Base-by-base conservation (phyloP, 2,329 filamentous ascomycete species). In the Thelonectria rubi region DNA sequence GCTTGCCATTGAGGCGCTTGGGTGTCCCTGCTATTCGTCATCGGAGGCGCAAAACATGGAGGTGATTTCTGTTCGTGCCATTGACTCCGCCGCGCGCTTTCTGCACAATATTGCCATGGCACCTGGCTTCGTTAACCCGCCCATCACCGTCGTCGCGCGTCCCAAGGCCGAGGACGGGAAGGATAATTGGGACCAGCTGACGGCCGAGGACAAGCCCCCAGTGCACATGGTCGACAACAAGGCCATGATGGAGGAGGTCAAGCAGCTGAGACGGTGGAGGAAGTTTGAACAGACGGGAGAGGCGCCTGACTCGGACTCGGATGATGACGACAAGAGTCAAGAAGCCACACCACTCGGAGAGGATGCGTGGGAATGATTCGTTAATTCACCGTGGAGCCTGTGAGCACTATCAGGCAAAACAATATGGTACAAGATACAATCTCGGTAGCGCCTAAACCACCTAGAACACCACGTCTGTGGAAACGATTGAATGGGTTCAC, bases 21-120 rank as follows among this genome's bases (percentile, higher is more conserved):
- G 90, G 5, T 90, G 86, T 65, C 90, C 90, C 5, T 84, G 88
- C 63, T 90, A 90, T 75, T 89, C 89, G n/a, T 85, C 88, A 2
- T 89, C 89, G 3, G 86, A 91, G 63, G 69, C 76, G 1, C 72
- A 81, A 34, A 81, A 87, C 69, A 78, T 78, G 8, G 91, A 96
- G 74, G 79, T 81, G 39, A 83, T 92, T 63, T 82, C 94, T 54
- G 79, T 89, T 12, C 74, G 73, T 11, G 83, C 85, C 0, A 83
- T 86, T 64, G 68, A 73, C 12, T 74, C 79, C 2, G 83, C 91
- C 24, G 74, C 92, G 2, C 74, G 78, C 40, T 93, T 88, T 82
- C 79, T 93, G 37, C 77, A 86, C 50, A 78, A 85, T 39, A 82
- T 90, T 12, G 82, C 85, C 5, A 71, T 76, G 2, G 65, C 72